Evolutionary conservation across 495 filamentous ascomycete species (phyloP).

Genomic region (Ramalina intermedia): DNA sequence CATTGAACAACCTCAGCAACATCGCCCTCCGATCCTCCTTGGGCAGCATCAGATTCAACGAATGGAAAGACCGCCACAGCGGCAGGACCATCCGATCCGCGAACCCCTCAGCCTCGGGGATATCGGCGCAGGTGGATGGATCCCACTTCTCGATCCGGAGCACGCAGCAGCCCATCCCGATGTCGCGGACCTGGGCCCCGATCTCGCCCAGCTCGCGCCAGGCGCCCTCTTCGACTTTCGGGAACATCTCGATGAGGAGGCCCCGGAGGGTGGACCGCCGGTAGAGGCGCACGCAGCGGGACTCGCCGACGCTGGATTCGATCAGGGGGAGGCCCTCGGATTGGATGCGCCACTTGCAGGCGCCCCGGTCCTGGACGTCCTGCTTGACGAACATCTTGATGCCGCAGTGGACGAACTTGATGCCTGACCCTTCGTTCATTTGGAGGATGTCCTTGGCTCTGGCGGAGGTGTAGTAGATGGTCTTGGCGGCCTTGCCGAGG

Average conservation of each 20-base stretch:
- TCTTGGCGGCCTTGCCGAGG: constrained; percentile 62
- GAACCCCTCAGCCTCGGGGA: background rate
- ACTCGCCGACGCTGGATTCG: constrained; percentile 72
- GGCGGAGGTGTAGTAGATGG: constrained; percentile 89
- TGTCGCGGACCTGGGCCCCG: constrained; percentile 60
- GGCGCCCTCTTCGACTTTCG: constrained; percentile 51
- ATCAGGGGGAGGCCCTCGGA: constrained; percentile 79
- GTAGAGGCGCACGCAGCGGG: constrained; percentile 56
- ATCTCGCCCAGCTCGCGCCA: constrained; percentile 70
- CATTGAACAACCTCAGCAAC: constrained; percentile 81
- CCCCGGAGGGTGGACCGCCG: constrained; percentile 61
- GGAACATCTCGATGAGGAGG: constrained; percentile 89
- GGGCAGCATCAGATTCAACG: constrained; percentile 87
- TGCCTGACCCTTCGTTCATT: constrained; percentile 70
- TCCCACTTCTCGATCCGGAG: constrained; percentile 41
- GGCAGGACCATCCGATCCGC: constrained; percentile 70
- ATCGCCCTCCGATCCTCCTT: constrained; percentile 92
- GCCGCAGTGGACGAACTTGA: constrained; percentile 92
- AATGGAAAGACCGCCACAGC: constrained; percentile 77
- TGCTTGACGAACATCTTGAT: constrained; percentile 99
- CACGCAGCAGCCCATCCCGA: constrained; percentile 86
- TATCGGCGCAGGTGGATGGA: background rate
- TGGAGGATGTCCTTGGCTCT: constrained; percentile 69
- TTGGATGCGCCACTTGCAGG: constrained; percentile 90
- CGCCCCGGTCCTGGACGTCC: constrained; percentile 68